Evolutionary conservation across 163 green algal species (phyloP), one percentile per base, ranked within the genome.

Genomic region (Chloromonas sp.): DNA sequence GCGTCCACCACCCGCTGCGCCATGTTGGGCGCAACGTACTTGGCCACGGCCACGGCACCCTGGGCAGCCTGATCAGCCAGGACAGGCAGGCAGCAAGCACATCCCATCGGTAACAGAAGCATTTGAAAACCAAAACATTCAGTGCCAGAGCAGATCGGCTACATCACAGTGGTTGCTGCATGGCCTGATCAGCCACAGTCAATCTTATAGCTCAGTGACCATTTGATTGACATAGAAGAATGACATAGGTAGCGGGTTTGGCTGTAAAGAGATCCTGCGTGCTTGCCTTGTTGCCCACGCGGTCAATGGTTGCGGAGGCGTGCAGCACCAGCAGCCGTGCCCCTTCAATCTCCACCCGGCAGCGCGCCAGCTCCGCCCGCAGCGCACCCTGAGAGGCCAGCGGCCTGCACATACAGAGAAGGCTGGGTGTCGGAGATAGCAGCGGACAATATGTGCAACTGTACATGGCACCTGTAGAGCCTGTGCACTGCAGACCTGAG

Each of bases 321-420:
- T 94, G 87, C 3, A 97, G 91, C 81, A 98, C 96, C 83, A 96
- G 84, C 86, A 98, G 90, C 81, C 94, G 85, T 0, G 93, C 92
- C 0, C 88, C 90, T 79, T 96, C 90, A 60, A 98, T 87, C 76
- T 95, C 87, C 8, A 98, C 87, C 13, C 89, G 85, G 81, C 61
- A 83, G 0, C 83, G n/a, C 0, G 85, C 87, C 14, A 90, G 71
- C 3, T 81, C 77, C 1, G 60, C 79, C 80, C 83, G 88, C 84
- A 96, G 92, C 0, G 84, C 89, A 60, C 92, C 93, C 86, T 97
- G 93, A 59, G 88, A 83, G 3, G 85, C 89, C 58, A 91, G 83
- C 60, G 84, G 83, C 60, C 79, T 86, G 82, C 5, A 14, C 78
- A 82, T 58, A 62, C 78, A 82, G 15, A 59, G 14, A 81, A 13